Percentiles rank a stretch among this genome's conserved stretches.
Evolutionary conservation across 495 filamentous ascomycete species (phyloP).

Genomic region (Aspergillus sclerotioniger): DNA sequence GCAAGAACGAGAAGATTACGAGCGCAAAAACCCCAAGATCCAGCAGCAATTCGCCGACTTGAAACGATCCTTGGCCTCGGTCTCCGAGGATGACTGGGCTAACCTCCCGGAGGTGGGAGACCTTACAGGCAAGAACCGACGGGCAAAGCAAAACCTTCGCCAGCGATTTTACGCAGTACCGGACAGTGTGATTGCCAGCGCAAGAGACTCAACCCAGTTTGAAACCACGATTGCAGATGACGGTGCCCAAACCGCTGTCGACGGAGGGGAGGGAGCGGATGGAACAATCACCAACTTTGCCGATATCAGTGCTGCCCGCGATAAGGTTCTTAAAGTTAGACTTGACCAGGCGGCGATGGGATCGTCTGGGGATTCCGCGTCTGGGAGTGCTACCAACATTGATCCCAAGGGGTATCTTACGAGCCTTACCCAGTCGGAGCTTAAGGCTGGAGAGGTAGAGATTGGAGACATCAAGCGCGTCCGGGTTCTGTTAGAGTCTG

Average conservation of each 20-base stretch:
- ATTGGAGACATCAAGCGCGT: constrained; percentile 95
- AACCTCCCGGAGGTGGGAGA: constrained; percentile 94
- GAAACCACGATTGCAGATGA: constrained; percentile 84
- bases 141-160: constrained; percentile 75
- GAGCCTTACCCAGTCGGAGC: constrained; percentile 73
- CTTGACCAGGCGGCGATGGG: constrained; percentile 84
- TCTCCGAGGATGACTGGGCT: constrained; percentile 96
- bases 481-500: constrained; percentile 87
- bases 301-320: constrained; percentile 92
- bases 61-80: constrained; percentile 80
- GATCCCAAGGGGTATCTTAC: constrained; percentile 96
- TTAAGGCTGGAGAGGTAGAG: constrained; percentile 73
- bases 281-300: constrained; percentile 97
- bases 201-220: constrained; percentile 74
- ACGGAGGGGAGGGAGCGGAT: constrained; percentile 55
- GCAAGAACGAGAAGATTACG: constrained; percentile 89
- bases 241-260: constrained; percentile 49
- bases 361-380: constrained; percentile 63
- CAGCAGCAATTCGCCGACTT: constrained; percentile 97
- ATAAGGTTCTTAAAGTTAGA: constrained; percentile 87
- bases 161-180: constrained; percentile 95
- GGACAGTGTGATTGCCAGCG: constrained; percentile 90
- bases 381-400: constrained; percentile 84
- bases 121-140: constrained; percentile 87
- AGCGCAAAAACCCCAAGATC: constrained; percentile 95